Percentiles rank a stretch among this genome's conserved stretches.
Conservation (phyloP, 73 alveolate species). For the Urostyla sp. region DNA sequence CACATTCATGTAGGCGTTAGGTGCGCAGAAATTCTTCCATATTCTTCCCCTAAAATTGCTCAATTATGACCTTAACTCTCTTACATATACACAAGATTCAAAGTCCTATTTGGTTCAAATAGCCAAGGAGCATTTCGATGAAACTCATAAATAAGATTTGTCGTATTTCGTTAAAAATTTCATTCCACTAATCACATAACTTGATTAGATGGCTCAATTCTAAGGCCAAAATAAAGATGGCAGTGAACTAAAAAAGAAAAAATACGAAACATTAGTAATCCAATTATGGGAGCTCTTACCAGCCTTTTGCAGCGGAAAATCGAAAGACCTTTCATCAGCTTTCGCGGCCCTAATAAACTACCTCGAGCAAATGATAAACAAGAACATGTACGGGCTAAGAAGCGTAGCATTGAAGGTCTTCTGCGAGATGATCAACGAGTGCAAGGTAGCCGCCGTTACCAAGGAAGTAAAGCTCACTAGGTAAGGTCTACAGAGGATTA, state of each 20-base stretch:
- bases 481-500: conserved; percentile 37
- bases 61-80: conserved; percentile 35
- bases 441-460: conserved; percentile 21
- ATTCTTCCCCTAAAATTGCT: conserved; percentile 49
- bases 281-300: conserved; percentile 68
- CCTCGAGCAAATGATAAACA: conserved; percentile 53
- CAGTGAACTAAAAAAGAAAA: conserved; percentile 41
- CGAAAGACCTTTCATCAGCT: conserved; percentile 27
- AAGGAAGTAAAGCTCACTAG: conserved; percentile 49
- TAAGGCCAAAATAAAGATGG: neutral
- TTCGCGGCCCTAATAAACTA: conserved; percentile 45
- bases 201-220: conserved; percentile 5
- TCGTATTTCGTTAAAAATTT: conserved; percentile 51
- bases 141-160: conserved; percentile 9
- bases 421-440: conserved; percentile 31
- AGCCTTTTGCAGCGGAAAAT: conserved; percentile 35
- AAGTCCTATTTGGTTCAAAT: conserved; percentile 57
- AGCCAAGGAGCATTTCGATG: conserved; percentile 6
- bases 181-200: conserved; percentile 40
- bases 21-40: conserved; percentile 56
- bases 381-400: conserved; percentile 26
- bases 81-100: conserved; percentile 51
- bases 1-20: conserved; percentile 38
- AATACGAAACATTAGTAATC: conserved; percentile 41
- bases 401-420: conserved; percentile 19